phyloP scores from a whole-genome alignment of 768 basidiomycete species.

The Russula virescens region DNA sequence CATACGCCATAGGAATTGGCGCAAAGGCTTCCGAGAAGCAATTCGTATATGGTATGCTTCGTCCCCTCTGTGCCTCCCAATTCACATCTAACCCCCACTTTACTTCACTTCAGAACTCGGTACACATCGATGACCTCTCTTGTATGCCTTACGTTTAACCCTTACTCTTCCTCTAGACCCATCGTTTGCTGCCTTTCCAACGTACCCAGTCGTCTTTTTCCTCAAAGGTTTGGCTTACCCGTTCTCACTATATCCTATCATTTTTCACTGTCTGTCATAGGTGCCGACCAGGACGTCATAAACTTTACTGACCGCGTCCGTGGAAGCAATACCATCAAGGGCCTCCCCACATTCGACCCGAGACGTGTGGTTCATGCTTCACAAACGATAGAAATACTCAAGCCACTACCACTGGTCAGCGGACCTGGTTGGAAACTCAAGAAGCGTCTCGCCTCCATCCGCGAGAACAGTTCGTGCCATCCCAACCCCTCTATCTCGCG shows the following conservation, averaged over 20 bases:
- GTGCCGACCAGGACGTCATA: constrained; percentile 60
- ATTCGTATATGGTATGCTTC: constrained; percentile 60
- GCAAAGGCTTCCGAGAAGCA: constrained; percentile 68
- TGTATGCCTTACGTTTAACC: neutral
- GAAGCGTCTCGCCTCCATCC: constrained; percentile 58
- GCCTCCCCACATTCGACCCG: constrained; percentile 65
- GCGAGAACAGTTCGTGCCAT: constrained; percentile 67
- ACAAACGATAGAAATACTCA: constrained; percentile 75
- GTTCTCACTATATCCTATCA: neutral
- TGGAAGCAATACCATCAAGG: constrained; percentile 42
- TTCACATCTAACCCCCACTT: neutral
- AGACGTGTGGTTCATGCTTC: constrained; percentile 67
- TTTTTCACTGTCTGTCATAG: constrained; percentile 27
- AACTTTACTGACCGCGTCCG: constrained; percentile 52
- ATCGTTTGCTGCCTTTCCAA: constrained; percentile 72
- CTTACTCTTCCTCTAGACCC: constrained; percentile 39
- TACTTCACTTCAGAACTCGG: constrained; percentile 29
- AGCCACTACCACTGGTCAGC: constrained; percentile 67
- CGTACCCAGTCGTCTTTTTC: constrained; percentile 74
- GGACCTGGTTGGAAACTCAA: constrained; percentile 77
- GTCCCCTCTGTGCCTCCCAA: neutral
- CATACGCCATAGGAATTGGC: constrained; percentile 76
- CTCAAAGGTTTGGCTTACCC: constrained; percentile 49
- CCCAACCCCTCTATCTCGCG: neutral
- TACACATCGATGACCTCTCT: constrained; percentile 1